Percentiles rank a stretch among this genome's conserved stretches.
phyloP scores from a whole-genome alignment of 495 filamentous ascomycete species.

The Hypoxylon subgilvum region DNA sequence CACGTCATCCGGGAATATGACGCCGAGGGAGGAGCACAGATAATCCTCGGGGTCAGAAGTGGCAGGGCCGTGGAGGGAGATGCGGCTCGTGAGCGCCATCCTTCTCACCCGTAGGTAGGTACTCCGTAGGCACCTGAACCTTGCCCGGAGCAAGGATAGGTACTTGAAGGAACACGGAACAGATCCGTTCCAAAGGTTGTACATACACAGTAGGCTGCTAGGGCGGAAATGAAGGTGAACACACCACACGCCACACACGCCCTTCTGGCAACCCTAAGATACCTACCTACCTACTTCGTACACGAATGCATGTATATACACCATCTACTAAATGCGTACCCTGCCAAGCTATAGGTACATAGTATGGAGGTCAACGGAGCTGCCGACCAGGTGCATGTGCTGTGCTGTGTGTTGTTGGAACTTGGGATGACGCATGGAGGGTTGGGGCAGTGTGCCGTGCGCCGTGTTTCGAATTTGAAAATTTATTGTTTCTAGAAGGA shows the following conservation, averaged over 20 bases:
- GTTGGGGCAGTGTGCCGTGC: neutral
- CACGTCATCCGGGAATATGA: constrained; percentile 79
- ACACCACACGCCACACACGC: no score
- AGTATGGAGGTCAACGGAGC: constrained; percentile 22
- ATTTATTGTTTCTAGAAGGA: no score
- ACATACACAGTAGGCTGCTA: no score
- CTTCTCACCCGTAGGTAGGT: neutral
- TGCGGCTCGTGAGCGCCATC: constrained; percentile 53
- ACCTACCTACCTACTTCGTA: neutral
- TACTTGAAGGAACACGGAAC: constrained; percentile 26
- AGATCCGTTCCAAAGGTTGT: constrained; percentile 14
- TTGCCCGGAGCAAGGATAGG: no score
- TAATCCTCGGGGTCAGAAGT: constrained; percentile 65
- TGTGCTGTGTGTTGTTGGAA: neutral
- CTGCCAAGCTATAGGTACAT: neutral
- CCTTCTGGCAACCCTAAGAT: no score
- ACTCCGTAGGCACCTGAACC: constrained; percentile 6
- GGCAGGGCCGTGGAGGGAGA: constrained; percentile 45
- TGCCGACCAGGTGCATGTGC: neutral
- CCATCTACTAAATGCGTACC: neutral
- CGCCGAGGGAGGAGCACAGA: constrained; percentile 64
- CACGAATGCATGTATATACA: neutral
- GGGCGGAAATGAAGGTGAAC: no score
- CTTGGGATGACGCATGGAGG: constrained; percentile 1
- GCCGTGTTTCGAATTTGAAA: constrained; percentile 31